Base-by-base conservation (phyloP, 2,329 filamentous ascomycete genomes). In the Colletotrichum musicola region DNA sequence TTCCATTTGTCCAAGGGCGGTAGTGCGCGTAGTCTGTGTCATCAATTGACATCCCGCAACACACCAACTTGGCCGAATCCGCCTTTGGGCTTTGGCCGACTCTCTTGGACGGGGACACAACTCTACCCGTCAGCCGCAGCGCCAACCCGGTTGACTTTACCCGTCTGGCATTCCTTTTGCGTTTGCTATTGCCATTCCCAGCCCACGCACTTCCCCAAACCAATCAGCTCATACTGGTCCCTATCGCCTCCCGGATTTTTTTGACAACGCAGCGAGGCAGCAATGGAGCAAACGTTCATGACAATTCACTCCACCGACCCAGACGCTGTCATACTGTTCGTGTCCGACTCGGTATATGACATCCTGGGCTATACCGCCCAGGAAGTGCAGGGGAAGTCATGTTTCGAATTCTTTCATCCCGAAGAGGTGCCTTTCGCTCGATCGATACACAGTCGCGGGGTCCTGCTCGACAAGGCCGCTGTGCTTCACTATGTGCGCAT, bases 231-330 rank as follows among this genome's bases (percentile, higher is more conserved):
- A 35, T 27, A 7, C 53, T 58, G 20, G 22, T 35, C 40, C 5
- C 27, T 47, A 38, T 22, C 44, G 55, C 50, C 27, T 22, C 12
- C 18, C 35, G 18, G 46, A 30, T 16, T 18, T 27, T 22, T 20
- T 13, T 46, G 22, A n/a, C 27, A 22, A 58, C 16, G 20, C 30
- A 12, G 38, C 22, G 30, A 58, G 20, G 69, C 71, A 75, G 78
- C 77, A 72, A 93, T 93, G 92, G 92, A 95, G 81, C 92, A 92
- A 73, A 96, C 93, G 38, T 97, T 97, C 82, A 96, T 97, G 82
- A 94, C 93, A 73, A 96, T 97, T 77, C 93, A 96, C 78, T 71
- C 57, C 44, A 68, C 72, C 95, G 93, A 95, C 79, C 85, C 95
- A 69, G 91, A 95, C 77, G 93, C 93, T 74, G 92, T 90, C 71